These are phyloP conservation scores for Aspergillus heteromorphus DNA, from an alignment of 495 filamentous ascomycete genomes.

Conservation along the genomic window DNA sequence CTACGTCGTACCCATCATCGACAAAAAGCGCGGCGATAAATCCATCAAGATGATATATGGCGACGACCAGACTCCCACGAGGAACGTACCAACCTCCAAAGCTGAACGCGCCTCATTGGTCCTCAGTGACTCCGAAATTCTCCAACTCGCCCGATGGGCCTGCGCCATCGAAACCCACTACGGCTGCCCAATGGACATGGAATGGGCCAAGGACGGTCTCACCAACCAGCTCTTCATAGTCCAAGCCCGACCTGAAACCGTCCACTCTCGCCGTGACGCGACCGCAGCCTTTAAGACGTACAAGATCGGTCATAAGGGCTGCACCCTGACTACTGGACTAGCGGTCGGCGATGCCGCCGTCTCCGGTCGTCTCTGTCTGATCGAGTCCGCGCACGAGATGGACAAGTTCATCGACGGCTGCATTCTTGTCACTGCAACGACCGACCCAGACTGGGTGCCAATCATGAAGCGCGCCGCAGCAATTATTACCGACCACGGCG, in stretches of 20 bases:
- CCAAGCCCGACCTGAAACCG: constrained; percentile 33
- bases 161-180: constrained; percentile 32
- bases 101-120: constrained; percentile 27
- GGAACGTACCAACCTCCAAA: constrained; percentile 33
- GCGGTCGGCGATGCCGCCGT: constrained; percentile 32
- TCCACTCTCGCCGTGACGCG: constrained; percentile 25
- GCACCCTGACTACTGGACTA: constrained; percentile 17
- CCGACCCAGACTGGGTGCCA: constrained; percentile 36
- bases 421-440: constrained; percentile 25
- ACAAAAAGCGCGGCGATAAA: constrained; percentile 15
- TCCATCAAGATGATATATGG: constrained; percentile 17
- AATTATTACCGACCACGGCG: constrained; percentile 35
- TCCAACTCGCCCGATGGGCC: constrained; percentile 30
- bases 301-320: constrained; percentile 22
- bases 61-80: constrained; percentile 13
- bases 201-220: constrained; percentile 34
- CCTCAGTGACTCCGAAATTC: constrained; percentile 26
- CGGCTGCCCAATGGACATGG: constrained; percentile 33
- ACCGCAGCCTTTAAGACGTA: constrained; percentile 25
- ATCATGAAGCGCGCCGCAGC: constrained; percentile 32
- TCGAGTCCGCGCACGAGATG: constrained; percentile 24
- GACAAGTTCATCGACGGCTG: constrained; percentile 26
- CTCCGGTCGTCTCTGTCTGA: constrained; percentile 26
- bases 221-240: constrained; percentile 31
- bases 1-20: constrained; percentile 8